Evolutionary conservation across 2,329 filamentous ascomycete species (phyloP).

Genomic region (Cladosporium sp.): DNA sequence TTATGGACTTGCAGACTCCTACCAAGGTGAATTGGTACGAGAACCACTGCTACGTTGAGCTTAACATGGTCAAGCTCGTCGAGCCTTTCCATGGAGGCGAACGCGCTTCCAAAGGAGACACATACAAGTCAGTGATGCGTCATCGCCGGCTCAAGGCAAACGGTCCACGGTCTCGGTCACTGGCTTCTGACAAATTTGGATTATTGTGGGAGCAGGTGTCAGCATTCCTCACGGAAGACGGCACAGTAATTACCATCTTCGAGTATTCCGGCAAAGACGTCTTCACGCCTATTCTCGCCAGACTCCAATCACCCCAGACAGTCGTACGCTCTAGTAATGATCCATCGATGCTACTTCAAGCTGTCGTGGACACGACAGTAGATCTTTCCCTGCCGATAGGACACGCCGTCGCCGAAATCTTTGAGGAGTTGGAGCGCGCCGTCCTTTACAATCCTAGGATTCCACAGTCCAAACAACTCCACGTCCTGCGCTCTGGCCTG

Average conservation of each 20-base stretch:
- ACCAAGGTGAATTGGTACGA: slow-evolving; percentile 86
- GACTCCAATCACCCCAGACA: slow-evolving; percentile 68
- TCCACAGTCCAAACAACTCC: slow-evolving; percentile 64
- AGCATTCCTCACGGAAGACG: slow-evolving; percentile 78
- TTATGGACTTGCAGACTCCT: slow-evolving; percentile 73
- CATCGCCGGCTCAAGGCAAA: background rate
- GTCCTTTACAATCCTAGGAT: slow-evolving; percentile 76
- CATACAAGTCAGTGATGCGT: background rate
- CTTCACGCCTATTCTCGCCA: slow-evolving; percentile 56
- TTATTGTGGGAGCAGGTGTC: slow-evolving; percentile 83
- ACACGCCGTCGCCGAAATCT: slow-evolving; percentile 77
- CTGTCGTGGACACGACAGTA: slow-evolving; percentile 84
- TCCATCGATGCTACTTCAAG: slow-evolving; percentile 80
- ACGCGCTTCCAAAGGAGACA: background rate
- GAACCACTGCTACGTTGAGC: slow-evolving; percentile 40
- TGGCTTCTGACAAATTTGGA: slow-evolving; percentile 17
- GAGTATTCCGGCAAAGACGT: slow-evolving; percentile 73
- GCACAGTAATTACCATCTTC: slow-evolving; percentile 88
- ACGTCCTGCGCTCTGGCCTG: slow-evolving; percentile 68
- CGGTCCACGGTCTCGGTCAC: slow-evolving; percentile 7
- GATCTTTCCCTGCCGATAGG: slow-evolving; percentile 82
- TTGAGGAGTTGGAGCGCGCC: slow-evolving; percentile 78
- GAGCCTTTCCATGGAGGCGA: slow-evolving; percentile 8
- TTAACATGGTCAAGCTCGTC: slow-evolving; percentile 43
- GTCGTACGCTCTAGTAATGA: slow-evolving; percentile 80